Evolutionary conservation across 129 eudicot genomes (phyloP), one percentile per base, ranked within the genome.

Genomic region (Logfia minima): DNA sequence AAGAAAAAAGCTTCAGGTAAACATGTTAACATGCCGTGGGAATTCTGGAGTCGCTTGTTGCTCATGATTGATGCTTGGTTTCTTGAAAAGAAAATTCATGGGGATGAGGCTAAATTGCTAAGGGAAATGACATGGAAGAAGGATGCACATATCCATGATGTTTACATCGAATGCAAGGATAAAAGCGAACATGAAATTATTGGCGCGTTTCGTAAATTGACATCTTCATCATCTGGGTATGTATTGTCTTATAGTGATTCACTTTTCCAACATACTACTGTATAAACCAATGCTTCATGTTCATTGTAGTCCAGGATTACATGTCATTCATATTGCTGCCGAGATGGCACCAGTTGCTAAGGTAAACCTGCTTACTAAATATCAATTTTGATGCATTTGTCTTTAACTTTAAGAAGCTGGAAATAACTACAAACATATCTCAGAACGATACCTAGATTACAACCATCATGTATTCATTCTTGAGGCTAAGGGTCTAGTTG

Each of bases 271-370:
- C 32, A 6, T 66, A 31, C 24, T 29, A 55, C 45, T 51, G 68
- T 75, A n/a, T 70, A 68, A 68, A 78, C 68, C 39, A 52, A 21
- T 64, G 31, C n/a, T 76, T 86, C 52, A 64, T 69, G 52, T 80
- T 82, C 59, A 82, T 82, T 74, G 70, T 79, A 94, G 98, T 88
- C 75, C 90, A 73, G 92, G 92, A 83, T 84, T 94, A 75, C 93
- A 91, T 87, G 84, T 94, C 68, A 77, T 94, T 76, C 98, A 94
- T 71, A 91, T 94, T 75, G 98, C 97, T 51, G 98, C 98, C 24
- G 98, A 94, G 92, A 91, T 94, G 98, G 98, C 98, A 67, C 98
- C 98, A 52, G 98, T 94, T 85, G 98, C 98, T 31, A 94, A 94
- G 97, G 98, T 94, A 73, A 65, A 41, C 35, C 56, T 59, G 39